Evolutionary conservation across 768 basidiomycete genomes (phyloP), one percentile per base, ranked within the genome.

Genomic region (Amanita pallidorosea): DNA sequence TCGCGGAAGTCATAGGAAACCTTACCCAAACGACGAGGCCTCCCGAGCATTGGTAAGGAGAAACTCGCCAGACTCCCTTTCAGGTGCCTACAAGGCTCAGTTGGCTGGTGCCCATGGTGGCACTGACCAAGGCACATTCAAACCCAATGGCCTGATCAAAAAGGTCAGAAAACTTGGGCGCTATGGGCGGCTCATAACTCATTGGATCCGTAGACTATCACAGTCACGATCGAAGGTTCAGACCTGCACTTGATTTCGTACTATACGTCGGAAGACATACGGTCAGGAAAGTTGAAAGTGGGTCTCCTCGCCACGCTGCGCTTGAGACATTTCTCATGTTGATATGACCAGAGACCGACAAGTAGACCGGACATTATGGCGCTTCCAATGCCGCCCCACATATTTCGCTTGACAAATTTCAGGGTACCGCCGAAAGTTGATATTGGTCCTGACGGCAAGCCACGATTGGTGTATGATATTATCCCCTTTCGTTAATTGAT

Each of bases 181-280:
- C 18, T 53, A 20, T 45, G 52, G 23, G 20, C 45, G 33, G 40
- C 40, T n/a, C 44, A 27, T 43, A n/a, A 36, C 45, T 42, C 20
- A 50, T 23, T 23, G 7, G 6, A 36, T 42, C 44, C 27, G 58
- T 63, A 91, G 87, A 90, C 88, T n/a, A 88, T 90, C 59, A 89
- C 88, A 7, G 82, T 90, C 45, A 79, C 78, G 35, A 80, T 87
- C 51, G 83, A 87, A 54, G 83, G 83, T 12, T 83, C 81, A 45
- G 81, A 88, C 67, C 78, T 89, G 46, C 88, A 91, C 61, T 74
- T 90, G 54, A 80, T 91, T 54, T 85, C 85, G 13, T 91, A 92
- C 69, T 91, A 88, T 63, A 83, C 82, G 6, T 76, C 83, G 37
- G 83, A 87, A 43, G 89, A 92, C 60, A 79, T 88, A 23, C 73